A percentile compares a stretch with the other conserved stretches of the same genome.
Conservation (phyloP, 805 yeast genomes). For the Ogataea nonfermentans region DNA sequence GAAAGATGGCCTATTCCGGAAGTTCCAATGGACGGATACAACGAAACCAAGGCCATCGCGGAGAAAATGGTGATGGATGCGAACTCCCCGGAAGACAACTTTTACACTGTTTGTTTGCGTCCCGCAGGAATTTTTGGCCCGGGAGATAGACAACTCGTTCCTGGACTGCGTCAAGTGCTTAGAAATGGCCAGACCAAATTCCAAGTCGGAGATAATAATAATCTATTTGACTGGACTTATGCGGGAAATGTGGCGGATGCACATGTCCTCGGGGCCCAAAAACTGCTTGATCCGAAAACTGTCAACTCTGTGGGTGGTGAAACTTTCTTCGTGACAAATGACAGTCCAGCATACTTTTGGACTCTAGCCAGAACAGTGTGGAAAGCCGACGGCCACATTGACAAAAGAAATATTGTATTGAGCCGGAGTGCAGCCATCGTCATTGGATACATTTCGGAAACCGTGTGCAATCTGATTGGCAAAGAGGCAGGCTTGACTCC, state of each 20-base stretch:
- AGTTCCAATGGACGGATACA: slow-evolving; percentile 94
- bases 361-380: slow-evolving; percentile 94
- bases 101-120: slow-evolving; percentile 81
- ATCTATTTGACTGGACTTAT: slow-evolving; percentile 94
- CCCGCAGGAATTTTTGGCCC: slow-evolving; percentile 99
- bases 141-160: slow-evolving; percentile 95
- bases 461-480: slow-evolving; percentile 64
- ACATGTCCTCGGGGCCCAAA: slow-evolving; percentile 88
- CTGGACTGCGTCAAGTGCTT: slow-evolving; percentile 84
- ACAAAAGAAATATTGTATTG: slow-evolving; percentile 64
- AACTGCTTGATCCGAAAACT: slow-evolving; percentile 49
- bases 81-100: slow-evolving; percentile 52
- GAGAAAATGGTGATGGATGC: slow-evolving; percentile 79
- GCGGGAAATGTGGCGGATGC: slow-evolving; percentile 99
- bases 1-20: slow-evolving; percentile 93
- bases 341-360: slow-evolving; percentile 95
- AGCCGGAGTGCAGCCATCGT: slow-evolving; percentile 73
- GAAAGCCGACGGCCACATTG: slow-evolving; percentile 92
- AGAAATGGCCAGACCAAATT: slow-evolving; percentile 82
- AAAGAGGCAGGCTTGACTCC: slow-evolving; percentile 95
- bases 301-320: slow-evolving; percentile 69
- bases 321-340: slow-evolving; percentile 87
- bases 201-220: slow-evolving; percentile 93
- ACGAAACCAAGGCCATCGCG: slow-evolving; percentile 90
- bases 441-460: slow-evolving; percentile 79